Evolutionary conservation across 306 rosid species (phyloP), one percentile per base, ranked within the genome.

Genomic region (Argentina anserina): DNA sequence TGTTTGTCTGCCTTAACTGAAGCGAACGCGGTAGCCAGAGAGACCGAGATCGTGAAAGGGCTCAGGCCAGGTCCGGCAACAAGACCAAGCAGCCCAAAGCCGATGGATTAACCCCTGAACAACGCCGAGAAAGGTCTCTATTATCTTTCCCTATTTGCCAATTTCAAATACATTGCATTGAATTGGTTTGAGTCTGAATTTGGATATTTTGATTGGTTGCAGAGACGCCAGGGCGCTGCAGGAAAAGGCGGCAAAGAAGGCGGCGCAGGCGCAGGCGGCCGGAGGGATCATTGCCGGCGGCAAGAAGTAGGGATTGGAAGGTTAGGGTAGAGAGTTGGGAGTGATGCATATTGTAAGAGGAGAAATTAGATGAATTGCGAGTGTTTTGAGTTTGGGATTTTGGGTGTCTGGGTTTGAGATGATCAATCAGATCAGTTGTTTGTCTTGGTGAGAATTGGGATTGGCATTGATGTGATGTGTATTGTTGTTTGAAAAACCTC

Each of bases 81-180:
- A 88, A 86, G 78, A 0, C 69, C 12, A 84, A 76, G 69, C 66
- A 78, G 26, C 69, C 56, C 46, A 91, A 85, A 76, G 5, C 0
- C 70, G 96, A 91, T 49, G 96, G 97, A 28, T 78, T 87, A 69
- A 89, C 93, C 67, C 96, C 96, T 7, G 96, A 91, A 65, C 96
- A 91, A 49, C 97, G 91, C 81, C 88, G 96, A 26, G 91, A 91
- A 86, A 91, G 96, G 97, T 91, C 21, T 65, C 12, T 53, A 14
- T 15, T 71, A 13, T 46, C 20, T 28, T n/a, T 34, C n/a, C 36
- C 53, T 25, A 11, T 5, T 20, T 59, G 11, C 17, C 0, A 33
- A 7, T 46, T 31, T 18, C 5, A 28, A 6, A 11, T 17, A 11
- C 11, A 20, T 56, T 47, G 26, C 43, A 18, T 7, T 21, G 42